Percentiles rank a stretch among this genome's conserved stretches.
Evolutionary conservation across 352 stramenopile genomes (phyloP).

Genomic region (Phytophthora sp.): DNA sequence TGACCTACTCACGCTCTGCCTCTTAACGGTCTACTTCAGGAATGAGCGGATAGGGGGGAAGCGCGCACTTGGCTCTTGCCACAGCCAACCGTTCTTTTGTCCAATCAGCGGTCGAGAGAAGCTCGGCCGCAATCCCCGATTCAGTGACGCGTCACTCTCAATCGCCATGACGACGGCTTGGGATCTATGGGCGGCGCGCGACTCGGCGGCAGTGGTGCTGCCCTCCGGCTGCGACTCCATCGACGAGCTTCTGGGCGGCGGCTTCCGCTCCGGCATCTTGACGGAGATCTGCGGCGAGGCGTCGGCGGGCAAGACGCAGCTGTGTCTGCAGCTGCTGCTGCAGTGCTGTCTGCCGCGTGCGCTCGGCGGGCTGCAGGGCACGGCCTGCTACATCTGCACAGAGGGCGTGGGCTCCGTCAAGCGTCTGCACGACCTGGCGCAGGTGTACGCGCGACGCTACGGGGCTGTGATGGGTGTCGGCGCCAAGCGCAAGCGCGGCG

Average conservation of each 20-base stretch:
- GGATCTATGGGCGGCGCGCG: conserved; percentile 43
- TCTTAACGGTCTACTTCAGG: conserved; percentile 7
- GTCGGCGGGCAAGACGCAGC: conserved; percentile 79
- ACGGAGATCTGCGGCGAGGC: conserved; percentile 81
- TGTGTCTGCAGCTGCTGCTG: conserved; percentile 79
- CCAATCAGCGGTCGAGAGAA: no score
- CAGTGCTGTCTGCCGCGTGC: conserved; percentile 58
- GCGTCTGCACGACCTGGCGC: conserved; percentile 68
- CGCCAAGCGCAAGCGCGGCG: conserved; percentile 55
- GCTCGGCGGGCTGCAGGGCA: conserved; percentile 61
- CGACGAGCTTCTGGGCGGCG: conserved; percentile 60
- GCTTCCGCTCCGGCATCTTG: conserved; percentile 70
- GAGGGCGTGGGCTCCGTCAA: conserved; percentile 79
- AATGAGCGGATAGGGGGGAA: conserved; percentile 10
- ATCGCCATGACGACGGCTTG: conserved; percentile 40
- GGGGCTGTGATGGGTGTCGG: conserved; percentile 29
- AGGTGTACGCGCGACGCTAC: conserved; percentile 55
- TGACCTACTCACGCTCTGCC: background rate
- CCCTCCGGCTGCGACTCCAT: conserved; percentile 63
- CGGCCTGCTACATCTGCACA: conserved; percentile 83
- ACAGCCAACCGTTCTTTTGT: conserved; percentile 35
- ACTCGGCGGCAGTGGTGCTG: conserved; percentile 38
- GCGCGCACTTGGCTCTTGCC: background rate
- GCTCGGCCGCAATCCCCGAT: no score
- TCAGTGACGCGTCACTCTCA: conserved; percentile 13